Conservation (phyloP, 2,329 filamentous ascomycete species). For the Sporothrix sp. region DNA sequence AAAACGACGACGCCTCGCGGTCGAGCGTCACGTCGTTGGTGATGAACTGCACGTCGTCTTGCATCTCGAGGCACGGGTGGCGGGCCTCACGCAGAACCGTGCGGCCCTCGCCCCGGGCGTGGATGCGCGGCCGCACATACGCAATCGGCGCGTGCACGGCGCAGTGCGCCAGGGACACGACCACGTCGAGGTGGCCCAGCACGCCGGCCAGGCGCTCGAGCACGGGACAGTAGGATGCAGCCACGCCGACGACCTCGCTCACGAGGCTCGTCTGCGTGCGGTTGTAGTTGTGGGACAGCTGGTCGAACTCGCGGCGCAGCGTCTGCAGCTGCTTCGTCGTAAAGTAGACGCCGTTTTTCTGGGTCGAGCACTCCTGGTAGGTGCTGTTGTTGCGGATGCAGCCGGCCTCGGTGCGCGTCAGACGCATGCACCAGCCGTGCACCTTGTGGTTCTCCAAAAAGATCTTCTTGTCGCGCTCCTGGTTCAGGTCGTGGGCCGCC, state of each 20-base stretch:
- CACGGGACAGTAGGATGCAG: slow-evolving; percentile 88
- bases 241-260: slow-evolving; percentile 83
- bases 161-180: slow-evolving; percentile 86
- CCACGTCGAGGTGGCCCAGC: slow-evolving; percentile 88
- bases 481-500: slow-evolving; percentile 70
- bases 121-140: slow-evolving; percentile 85
- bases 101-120: slow-evolving; percentile 75
- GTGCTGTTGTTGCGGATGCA: slow-evolving; percentile 85
- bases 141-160: slow-evolving; percentile 86
- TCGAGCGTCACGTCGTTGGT: slow-evolving; percentile 86
- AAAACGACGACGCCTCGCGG: slow-evolving; percentile 72
- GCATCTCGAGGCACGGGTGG: slow-evolving; percentile 96
- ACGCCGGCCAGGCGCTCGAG: slow-evolving; percentile 81
- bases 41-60: slow-evolving; percentile 97
- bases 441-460: slow-evolving; percentile 95
- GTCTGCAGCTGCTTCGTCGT: slow-evolving; percentile 74
- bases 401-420: slow-evolving; percentile 82
- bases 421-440: slow-evolving; percentile 91
- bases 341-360: slow-evolving; percentile 98
- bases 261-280: slow-evolving; percentile 87
- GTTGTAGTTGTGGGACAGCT: slow-evolving; percentile 89
- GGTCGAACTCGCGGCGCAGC: slow-evolving; percentile 82
- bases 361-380: slow-evolving; percentile 92
- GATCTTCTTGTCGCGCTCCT: slow-evolving; percentile 96
- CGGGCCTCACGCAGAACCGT: slow-evolving; percentile 88